Base-by-base conservation (phyloP, 73 alveolate genomes). In the Diophrys sp. region DNA sequence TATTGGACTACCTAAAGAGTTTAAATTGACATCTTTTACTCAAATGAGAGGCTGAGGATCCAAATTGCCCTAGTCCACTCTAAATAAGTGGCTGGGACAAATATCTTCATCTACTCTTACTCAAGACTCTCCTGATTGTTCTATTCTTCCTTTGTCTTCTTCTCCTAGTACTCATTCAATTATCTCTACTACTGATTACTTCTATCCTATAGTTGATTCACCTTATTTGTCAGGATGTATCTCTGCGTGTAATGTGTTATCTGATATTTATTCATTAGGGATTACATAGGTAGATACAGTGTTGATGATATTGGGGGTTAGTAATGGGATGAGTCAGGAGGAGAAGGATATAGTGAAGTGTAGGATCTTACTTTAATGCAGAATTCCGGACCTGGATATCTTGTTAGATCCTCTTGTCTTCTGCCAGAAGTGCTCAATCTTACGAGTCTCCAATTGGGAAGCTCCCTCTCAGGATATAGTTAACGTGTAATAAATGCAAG, bases 181-280 rank as follows among this genome's bases (percentile, higher is more conserved):
- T 56, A 90, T 96, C 31, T 95, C 99, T 56, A 91, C 99, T 31
- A 92, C 93, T 54, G 99, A 97, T 74, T 97, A 93, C 94, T 96
- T 98, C 87, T 95, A 98, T 34, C 99, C 99, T 0, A 79, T 93
- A 28, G 97, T 98, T 25, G 97, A 94, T 33, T 97, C 93, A 78
- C 99, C 99, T 11, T 98, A 97, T 88, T 86, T 92, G 85, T 94
- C 96, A 83, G 99, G 99, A 30, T 82, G 97, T 56, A 97, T 98
- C 68, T 98, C 99, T 2, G 86, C 98, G 70, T 93, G 98, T 44
- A 97, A 98, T 86, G 99, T 97, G 5, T 92, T 98, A 70, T 85
- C 98, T 66, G 99, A 98, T 85, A 89, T 98, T 29, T 96, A 98
- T 80, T 99, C 99, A 24, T 90, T 98, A 95, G 99, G 99, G 30